A percentile compares a stretch with the other conserved stretches of the same genome.
Evolutionary conservation across 345 rosid genomes (phyloP).

Genomic region (Arabidopsis suecica): DNA sequence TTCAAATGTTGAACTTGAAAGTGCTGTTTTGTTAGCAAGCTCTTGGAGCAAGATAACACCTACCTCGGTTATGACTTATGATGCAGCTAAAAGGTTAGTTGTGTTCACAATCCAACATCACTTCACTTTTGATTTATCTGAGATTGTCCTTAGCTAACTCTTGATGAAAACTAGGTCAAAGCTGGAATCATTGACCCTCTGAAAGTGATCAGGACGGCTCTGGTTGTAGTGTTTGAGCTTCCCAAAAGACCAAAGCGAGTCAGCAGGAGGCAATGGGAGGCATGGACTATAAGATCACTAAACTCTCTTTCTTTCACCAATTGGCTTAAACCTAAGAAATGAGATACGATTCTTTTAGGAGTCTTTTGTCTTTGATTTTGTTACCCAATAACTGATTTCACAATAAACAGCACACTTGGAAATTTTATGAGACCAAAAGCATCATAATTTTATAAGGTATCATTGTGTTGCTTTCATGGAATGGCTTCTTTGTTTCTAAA

Average conservation of each 20-base stretch:
- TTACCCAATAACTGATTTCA: conserved; percentile 5
- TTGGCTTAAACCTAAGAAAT: neutral
- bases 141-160: neutral
- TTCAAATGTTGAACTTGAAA: neutral
- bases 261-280: conserved; percentile 56
- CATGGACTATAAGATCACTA: conserved; percentile 36
- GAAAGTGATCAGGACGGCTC: neutral
- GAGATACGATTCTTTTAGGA: neutral
- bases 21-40: neutral
- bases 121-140: neutral
- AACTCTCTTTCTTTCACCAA: neutral
- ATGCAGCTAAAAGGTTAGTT: neutral
- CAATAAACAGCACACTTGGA: neutral
- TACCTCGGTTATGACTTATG: neutral
- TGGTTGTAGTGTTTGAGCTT: conserved; percentile 52
- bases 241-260: conserved; percentile 69
- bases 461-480: neutral
- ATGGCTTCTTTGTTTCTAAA: neutral
- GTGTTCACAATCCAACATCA: neutral
- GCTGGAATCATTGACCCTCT: neutral
- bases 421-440: neutral
- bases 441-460: neutral
- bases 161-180: neutral
- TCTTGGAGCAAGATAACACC: neutral
- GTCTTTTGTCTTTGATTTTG: neutral